Percentiles rank a stretch among this genome's conserved stretches.
These are phyloP conservation scores for Abelmoschus esculentus DNA, from an alignment of 345 rosid genomes.

Conservation along the genomic window DNA sequence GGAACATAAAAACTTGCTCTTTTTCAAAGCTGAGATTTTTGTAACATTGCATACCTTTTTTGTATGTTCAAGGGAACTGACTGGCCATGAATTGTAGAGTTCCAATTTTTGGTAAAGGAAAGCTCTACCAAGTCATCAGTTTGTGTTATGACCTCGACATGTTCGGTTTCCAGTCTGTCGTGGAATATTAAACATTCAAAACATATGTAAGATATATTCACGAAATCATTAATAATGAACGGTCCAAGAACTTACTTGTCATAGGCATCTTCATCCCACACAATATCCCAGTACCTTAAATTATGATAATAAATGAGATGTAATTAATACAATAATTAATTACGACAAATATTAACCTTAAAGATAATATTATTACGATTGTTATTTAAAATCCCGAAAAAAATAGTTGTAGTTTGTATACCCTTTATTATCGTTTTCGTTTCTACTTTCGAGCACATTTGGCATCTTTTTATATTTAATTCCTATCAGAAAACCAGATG, in stretches of 20 bases:
- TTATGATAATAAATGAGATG: neutral
- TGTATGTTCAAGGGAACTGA: constrained; percentile 66
- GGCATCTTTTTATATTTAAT: constrained; percentile 54
- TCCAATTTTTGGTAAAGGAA: constrained; percentile 64
- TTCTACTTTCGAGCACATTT: constrained; percentile 39
- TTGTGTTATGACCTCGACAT: constrained; percentile 37
- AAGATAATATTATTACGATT: neutral
- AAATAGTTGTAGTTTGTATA: constrained; percentile 10
- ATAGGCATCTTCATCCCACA: constrained; percentile 49
- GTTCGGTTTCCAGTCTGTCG: constrained; percentile 41
- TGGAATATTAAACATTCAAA: neutral
- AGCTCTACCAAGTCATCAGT: constrained; percentile 55
- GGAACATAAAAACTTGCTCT: no score
- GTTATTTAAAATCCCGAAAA: neutral
- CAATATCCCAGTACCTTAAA: constrained; percentile 81
- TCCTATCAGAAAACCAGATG: constrained; percentile 51
- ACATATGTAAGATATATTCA: neutral
- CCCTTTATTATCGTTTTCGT: constrained; percentile 45
- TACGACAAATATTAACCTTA: no score
- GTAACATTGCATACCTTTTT: constrained; percentile 44
- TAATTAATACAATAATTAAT: no score
- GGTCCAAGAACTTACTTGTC: constrained; percentile 24
- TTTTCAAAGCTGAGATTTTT: no score
- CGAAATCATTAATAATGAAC: neutral
- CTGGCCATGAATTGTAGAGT: constrained; percentile 16